Base-by-base conservation (phyloP, 164 flowering plant genomes). In the Vitis rotundifolia region DNA sequence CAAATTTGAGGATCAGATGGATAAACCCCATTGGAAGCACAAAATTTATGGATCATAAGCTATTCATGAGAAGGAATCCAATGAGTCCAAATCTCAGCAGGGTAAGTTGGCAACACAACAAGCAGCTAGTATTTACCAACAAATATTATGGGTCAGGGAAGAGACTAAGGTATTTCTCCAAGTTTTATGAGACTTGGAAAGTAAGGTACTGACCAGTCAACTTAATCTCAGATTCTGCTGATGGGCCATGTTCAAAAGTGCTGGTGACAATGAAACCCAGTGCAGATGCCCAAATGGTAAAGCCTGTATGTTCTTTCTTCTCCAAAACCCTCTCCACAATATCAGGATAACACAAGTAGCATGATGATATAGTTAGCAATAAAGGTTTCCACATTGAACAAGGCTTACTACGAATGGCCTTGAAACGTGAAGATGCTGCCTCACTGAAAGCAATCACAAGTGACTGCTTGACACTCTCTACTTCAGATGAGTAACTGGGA, bases 301-400 rank as follows among this genome's bases (percentile, higher is more conserved):
- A 85, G 57, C 92, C 92, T 28, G 80, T 71, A 28, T 74, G 73
- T 70, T 76, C 85, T 37, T 66, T 73, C 78, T 81, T 86, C 68
- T 85, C 81, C 67, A 88, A 66, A 14, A 87, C 68, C 53, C 57
- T 76, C 75, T 81, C 85, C 60, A 91, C 89, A 49, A 66, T 56
- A 70, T 85, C 88, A 68, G 94, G 89, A 75, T 70, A 76, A 72
- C 82, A 82, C 67, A 89, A 67, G 76, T 86, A 89, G 82, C 92
- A 88, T 15, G 94, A 87, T 29, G 92, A 72, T 71, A 89, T 73
- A 49, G 83, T 88, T 64, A 91, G 86, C 77, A 89, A 63, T 70
- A 91, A 67, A 70, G 97, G 90, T 68, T 86, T 89, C 97, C 92
- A 91, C 53, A 82, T 64, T 66, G 91, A 64, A 77, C 74, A 75